Conservation (phyloP, 2,329 filamentous ascomycete species). For the Alternaria alternata region DNA sequence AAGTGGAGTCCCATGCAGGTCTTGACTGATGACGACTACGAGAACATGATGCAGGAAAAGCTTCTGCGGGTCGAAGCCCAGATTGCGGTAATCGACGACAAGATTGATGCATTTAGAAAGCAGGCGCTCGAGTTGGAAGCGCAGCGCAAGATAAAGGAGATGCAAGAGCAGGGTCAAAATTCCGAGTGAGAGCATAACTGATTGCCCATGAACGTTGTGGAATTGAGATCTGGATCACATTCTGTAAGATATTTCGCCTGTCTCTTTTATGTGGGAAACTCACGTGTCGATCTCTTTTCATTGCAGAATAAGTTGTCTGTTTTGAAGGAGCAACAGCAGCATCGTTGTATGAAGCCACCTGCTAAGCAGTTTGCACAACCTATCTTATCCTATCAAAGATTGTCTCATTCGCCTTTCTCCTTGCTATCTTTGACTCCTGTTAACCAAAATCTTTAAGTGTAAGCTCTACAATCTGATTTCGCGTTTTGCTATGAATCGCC, state of each 20-base stretch:
- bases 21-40: constrained; percentile 77
- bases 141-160: constrained; percentile 18
- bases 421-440: neutral
- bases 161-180: constrained; percentile 1
- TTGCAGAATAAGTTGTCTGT: neutral
- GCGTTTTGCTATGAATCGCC: too few species aligned
- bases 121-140: constrained; percentile 32
- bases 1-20: constrained; percentile 76
- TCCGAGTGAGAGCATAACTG: neutral
- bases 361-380: neutral
- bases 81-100: constrained; percentile 80
- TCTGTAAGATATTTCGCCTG: neutral
- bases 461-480: neutral
- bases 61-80: constrained; percentile 76
- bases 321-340: neutral
- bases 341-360: neutral
- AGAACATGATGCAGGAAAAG: constrained; percentile 73
- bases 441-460: neutral
- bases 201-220: neutral
- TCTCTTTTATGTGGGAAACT: neutral
- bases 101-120: constrained; percentile 64
- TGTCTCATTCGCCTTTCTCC: neutral
- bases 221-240: neutral
- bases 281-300: neutral
- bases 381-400: neutral